A percentile compares a stretch with the other conserved stretches of the same genome.
These are phyloP conservation scores for Xylariaceae sp. DNA, from an alignment of 2,329 filamentous ascomycete genomes.

Conservation along the genomic window DNA sequence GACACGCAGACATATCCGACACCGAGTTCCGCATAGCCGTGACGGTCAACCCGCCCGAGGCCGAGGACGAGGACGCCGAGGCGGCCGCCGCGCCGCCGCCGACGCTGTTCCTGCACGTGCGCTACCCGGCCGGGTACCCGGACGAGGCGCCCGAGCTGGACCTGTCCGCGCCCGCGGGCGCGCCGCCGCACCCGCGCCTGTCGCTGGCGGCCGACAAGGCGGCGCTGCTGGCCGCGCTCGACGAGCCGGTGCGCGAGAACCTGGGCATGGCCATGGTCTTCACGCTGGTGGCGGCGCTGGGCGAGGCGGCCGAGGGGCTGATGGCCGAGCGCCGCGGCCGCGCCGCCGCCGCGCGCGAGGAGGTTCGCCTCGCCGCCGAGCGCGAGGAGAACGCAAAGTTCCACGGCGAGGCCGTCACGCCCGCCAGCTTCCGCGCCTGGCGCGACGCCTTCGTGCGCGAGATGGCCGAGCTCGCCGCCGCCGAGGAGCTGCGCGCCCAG, in stretches of 20 bases:
- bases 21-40: conserved; percentile 83
- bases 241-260: conserved; percentile 79
- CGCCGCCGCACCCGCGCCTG: conserved; percentile 63
- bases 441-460: conserved; percentile 69
- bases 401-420: conserved; percentile 81
- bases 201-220: conserved; percentile 75
- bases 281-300: conserved; percentile 77
- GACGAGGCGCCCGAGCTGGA: conserved; percentile 80
- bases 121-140: conserved; percentile 85
- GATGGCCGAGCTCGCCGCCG: conserved; percentile 64
- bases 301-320: conserved; percentile 83
- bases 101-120: conserved; percentile 72
- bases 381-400: conserved; percentile 96
- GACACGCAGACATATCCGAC: conserved; percentile 80
- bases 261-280: conserved; percentile 98
- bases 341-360: conserved; percentile 50
- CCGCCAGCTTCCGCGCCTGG: conserved; percentile 80
- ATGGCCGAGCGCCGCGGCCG: conserved; percentile 65
- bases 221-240: conserved; percentile 60
- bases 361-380: conserved; percentile 54
- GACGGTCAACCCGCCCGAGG: conserved; percentile 67
- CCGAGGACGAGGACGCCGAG: conserved; percentile 56
- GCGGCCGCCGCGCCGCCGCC: conserved; percentile 57
- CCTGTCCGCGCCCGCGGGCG: conserved; percentile 65
- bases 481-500: conserved; percentile 66